These are phyloP conservation scores for Hermanozyma aechmeae DNA, from an alignment of 805 yeast genomes.

Conservation along the genomic window DNA sequence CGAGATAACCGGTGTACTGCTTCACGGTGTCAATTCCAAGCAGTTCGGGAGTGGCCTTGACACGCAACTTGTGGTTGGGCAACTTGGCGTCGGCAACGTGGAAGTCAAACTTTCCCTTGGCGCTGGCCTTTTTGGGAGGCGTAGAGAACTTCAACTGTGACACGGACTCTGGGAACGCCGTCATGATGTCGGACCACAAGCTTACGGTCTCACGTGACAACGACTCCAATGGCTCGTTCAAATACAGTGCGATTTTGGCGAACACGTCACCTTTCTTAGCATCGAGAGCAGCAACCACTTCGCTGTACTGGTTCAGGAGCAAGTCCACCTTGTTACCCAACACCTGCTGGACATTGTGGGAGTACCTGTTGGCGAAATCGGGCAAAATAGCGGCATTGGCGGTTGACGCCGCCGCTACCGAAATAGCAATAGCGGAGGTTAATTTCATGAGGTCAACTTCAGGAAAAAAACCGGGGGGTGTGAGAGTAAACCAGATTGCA, in stretches of 20 bases:
- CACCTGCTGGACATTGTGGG: background rate
- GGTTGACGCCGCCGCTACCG: too few species aligned
- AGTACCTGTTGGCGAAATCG: too few species aligned
- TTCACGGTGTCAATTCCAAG: constrained; percentile 77
- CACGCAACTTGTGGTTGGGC: constrained; percentile 20
- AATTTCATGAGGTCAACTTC: too few species aligned
- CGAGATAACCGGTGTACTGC: constrained; percentile 82
- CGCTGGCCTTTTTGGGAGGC: constrained; percentile 35
- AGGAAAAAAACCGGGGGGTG: too few species aligned
- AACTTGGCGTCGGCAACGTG: constrained; percentile 29
- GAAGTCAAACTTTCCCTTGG: constrained; percentile 31
- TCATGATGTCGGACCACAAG: constrained; percentile 57
- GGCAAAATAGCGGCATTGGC: too few species aligned
- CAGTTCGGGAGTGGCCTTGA: constrained; percentile 11
- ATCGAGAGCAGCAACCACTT: background rate
- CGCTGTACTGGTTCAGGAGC: background rate
- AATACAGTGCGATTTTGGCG: constrained; percentile 39
- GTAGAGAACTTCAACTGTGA: constrained; percentile 40
- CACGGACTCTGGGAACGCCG: constrained; percentile 49
- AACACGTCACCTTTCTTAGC: constrained; percentile 21
- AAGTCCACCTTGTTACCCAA: background rate
- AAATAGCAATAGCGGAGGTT: too few species aligned
- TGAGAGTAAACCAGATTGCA: too few species aligned
- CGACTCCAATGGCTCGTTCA: constrained; percentile 41
- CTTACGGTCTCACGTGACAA: constrained; percentile 40